Evolutionary conservation across 495 filamentous ascomycete genomes (phyloP).

Genomic region (Mytilinidion resinicola): DNA sequence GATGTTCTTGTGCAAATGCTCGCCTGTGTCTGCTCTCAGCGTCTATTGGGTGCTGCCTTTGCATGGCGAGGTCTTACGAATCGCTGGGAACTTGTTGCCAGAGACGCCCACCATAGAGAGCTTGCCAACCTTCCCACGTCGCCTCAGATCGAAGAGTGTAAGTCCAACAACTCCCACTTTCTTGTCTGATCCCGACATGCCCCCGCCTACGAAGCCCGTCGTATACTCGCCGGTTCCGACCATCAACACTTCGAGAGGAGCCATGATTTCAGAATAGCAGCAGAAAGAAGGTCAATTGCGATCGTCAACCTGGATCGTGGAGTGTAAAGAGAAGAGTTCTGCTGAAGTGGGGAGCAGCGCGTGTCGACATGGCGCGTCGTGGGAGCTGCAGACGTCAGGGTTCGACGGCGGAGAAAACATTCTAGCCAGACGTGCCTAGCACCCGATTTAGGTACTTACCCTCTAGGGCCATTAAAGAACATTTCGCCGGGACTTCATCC

Average conservation of each 20-base stretch:
- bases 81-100: constrained; percentile 82
- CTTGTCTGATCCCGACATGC: constrained; percentile 30
- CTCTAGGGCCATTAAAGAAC: no score
- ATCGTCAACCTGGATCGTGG: neutral
- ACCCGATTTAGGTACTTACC: no score
- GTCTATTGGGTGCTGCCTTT: neutral
- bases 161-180: constrained; percentile 89
- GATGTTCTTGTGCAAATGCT: constrained; percentile 87
- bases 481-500: constrained; percentile 1
- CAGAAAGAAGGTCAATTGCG: neutral
- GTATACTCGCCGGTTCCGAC: constrained; percentile 96
- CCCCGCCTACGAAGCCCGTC: constrained; percentile 43
- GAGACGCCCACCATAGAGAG: constrained; percentile 87
- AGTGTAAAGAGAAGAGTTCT: neutral
- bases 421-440: no score
- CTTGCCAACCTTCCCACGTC: constrained; percentile 79
- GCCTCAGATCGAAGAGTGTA: constrained; percentile 81
- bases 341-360: neutral
- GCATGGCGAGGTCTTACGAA: constrained; percentile 51
- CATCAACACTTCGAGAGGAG: constrained; percentile 83
- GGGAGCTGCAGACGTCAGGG: neutral
- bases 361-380: neutral
- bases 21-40: constrained; percentile 44
- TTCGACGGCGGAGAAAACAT: neutral
- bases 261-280: constrained; percentile 42